These are phyloP conservation scores for Westerdykella ornata DNA, from an alignment of 2,329 filamentous ascomycete genomes.

Conservation along the genomic window DNA sequence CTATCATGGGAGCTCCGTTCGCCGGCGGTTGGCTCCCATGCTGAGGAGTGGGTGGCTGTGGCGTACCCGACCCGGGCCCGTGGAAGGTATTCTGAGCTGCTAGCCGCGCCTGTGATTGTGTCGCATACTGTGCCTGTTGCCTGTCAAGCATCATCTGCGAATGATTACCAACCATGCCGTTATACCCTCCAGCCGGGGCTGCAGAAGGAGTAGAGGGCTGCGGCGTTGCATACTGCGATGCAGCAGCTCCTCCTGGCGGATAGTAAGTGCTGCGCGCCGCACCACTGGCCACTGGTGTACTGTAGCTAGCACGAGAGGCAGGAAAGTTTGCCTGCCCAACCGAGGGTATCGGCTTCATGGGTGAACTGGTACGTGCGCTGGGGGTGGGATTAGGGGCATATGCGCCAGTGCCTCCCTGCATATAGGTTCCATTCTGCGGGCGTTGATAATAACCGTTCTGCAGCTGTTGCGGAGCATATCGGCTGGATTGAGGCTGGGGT, in stretches of 20 bases:
- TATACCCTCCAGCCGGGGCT: conserved; percentile 15
- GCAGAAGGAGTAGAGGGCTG: conserved; percentile 18
- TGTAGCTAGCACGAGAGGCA: conserved; percentile 23
- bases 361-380: conserved; percentile 30
- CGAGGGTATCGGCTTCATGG: conserved; percentile 28
- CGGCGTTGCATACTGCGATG: conserved; percentile 28
- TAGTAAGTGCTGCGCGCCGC: conserved; percentile 33
- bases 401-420: conserved; percentile 7
- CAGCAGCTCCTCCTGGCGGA: conserved; percentile 6
- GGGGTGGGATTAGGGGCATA: conserved; percentile 19
- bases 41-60: conserved; percentile 30
- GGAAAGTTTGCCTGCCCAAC: conserved; percentile 19
- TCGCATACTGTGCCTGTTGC: conserved; percentile 25
- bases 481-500: conserved; percentile 27
- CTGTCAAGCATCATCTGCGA: conserved; percentile 34
- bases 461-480: conserved; percentile 25
- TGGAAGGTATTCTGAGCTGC: conserved; percentile 33
- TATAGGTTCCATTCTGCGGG: conserved; percentile 28
- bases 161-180: conserved; percentile 19
- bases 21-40: conserved; percentile 16
- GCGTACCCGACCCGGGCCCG: conserved; percentile 32
- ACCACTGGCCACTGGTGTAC: conserved; percentile 21
- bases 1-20: conserved; percentile 17
- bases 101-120: conserved; percentile 33
- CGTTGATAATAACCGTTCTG: conserved; percentile 32